phyloP scores from a whole-genome alignment of 257 asterid species.

The Cinchona pubescens region DNA sequence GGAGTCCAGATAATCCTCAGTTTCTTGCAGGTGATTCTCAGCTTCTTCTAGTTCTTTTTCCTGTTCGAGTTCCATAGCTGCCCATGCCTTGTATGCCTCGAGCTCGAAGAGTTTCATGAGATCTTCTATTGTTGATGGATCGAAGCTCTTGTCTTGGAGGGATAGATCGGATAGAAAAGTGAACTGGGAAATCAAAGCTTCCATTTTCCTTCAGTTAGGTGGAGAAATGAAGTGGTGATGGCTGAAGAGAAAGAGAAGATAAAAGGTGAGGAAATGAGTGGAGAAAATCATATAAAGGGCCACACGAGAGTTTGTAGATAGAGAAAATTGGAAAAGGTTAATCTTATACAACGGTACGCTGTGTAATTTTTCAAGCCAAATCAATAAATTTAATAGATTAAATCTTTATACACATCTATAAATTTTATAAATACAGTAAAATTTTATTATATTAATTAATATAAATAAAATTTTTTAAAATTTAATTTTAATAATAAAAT shows the following conservation, averaged over 20 bases:
- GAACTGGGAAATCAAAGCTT: slow-evolving; percentile 69
- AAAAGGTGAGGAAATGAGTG: slow-evolving; percentile 1
- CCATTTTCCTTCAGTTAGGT: slow-evolving; percentile 39
- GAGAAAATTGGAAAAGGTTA: not conserved
- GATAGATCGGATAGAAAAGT: slow-evolving; percentile 57
- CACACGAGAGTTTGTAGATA: slow-evolving; percentile 9
- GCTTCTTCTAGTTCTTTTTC: slow-evolving; percentile 38
- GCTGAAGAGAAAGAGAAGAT: no score
- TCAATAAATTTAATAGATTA: no score
- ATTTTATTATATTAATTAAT: no score
- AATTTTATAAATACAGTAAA: no score
- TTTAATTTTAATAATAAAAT: no score
- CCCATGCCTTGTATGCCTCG: slow-evolving; percentile 91
- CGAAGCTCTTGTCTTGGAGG: slow-evolving; percentile 65
- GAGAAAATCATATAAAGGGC: slow-evolving; percentile 20
- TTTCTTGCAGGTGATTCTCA: slow-evolving; percentile 32
- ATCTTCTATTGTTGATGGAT: slow-evolving; percentile 65
- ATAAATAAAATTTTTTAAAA: no score
- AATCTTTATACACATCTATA: no score
- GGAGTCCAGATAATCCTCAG: slow-evolving; percentile 63
- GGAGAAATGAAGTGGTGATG: not conserved
- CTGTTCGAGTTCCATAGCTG: slow-evolving; percentile 61
- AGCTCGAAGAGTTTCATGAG: slow-evolving; percentile 78
- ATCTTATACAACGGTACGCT: slow-evolving; percentile 10
- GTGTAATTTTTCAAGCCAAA: not conserved